Conservation (phyloP, 306 rosid species). For the Trifolium pratense region DNA sequence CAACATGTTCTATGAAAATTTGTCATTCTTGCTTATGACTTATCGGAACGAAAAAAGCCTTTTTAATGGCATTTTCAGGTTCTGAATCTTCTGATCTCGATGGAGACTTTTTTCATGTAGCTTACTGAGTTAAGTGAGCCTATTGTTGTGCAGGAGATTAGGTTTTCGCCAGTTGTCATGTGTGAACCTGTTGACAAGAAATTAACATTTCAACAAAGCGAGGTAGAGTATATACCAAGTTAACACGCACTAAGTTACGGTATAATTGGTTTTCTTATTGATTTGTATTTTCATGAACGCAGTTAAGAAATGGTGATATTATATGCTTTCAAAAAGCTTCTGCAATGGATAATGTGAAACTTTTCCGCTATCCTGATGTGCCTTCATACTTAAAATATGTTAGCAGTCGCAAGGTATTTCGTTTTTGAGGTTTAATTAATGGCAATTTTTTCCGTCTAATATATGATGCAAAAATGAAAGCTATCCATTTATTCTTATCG, state of each 20-base stretch:
- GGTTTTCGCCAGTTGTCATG: not conserved
- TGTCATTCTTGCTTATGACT: too few relatives aligned
- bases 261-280: not conserved
- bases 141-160: not conserved
- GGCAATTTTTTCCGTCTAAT: not conserved
- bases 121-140: not conserved
- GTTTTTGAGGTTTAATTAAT: not conserved
- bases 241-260: not conserved
- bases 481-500: too few relatives aligned
- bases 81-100: not conserved
- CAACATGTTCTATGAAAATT: too few relatives aligned
- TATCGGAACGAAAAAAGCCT: too few relatives aligned
- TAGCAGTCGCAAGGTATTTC: not conserved
- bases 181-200: constrained; percentile 8
- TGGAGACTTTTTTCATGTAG: not conserved
- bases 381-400: not conserved
- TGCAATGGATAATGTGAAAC: not conserved
- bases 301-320: constrained; percentile 15
- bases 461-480: not conserved
- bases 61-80: not conserved
- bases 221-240: not conserved
- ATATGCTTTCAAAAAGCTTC: constrained; percentile 8
- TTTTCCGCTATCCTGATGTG: not conserved
- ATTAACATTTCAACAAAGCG: constrained; percentile 2
- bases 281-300: not conserved